phyloP scores from a whole-genome alignment of 1,139 yeast species.

The Neolecta irregularis region DNA sequence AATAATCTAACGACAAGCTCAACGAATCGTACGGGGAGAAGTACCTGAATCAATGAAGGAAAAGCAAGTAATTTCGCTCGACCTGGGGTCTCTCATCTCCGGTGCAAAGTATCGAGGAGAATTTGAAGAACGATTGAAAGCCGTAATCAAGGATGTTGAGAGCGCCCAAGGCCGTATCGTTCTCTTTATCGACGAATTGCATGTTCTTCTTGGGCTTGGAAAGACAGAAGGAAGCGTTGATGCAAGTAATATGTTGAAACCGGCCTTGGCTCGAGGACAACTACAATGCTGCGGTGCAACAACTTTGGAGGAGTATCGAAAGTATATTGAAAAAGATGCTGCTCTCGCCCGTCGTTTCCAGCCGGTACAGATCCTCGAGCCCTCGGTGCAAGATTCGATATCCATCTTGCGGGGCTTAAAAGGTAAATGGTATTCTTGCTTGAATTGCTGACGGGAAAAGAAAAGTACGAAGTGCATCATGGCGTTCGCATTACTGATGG shows the following conservation, averaged over 20 bases:
- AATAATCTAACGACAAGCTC: slow-evolving; percentile 33
- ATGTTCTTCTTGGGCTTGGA: slow-evolving; percentile 79
- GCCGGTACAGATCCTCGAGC: slow-evolving; percentile 74
- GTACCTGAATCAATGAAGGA: slow-evolving; percentile 89
- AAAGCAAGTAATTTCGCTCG: slow-evolving; percentile 68
- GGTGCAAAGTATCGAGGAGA: slow-evolving; percentile 95
- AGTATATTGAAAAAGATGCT: slow-evolving; percentile 82
- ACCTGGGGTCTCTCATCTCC: slow-evolving; percentile 74
- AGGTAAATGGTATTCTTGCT: too few relatives aligned
- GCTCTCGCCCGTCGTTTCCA: slow-evolving; percentile 87
- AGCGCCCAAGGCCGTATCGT: slow-evolving; percentile 64
- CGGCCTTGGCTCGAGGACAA: slow-evolving; percentile 85
- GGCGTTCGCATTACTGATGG: slow-evolving; percentile 93
- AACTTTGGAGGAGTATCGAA: slow-evolving; percentile 70
- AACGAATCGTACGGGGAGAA: slow-evolving; percentile 74
- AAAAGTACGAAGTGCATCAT: slow-evolving; percentile 89
- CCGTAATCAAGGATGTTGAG: slow-evolving; percentile 74
- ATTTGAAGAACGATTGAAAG: slow-evolving; percentile 78
- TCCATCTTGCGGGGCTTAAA: slow-evolving; percentile 85
- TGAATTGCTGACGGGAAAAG: too few relatives aligned
- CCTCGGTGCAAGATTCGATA: slow-evolving; percentile 82
- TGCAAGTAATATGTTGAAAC: slow-evolving; percentile 84
- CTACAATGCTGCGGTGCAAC: slow-evolving; percentile 95
- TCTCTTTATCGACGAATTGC: slow-evolving; percentile 84
- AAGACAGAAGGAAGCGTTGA: slow-evolving; percentile 93